These are phyloP conservation scores for Barnettozyma vustinii DNA, from an alignment of 805 yeast genomes.

Conservation along the genomic window DNA sequence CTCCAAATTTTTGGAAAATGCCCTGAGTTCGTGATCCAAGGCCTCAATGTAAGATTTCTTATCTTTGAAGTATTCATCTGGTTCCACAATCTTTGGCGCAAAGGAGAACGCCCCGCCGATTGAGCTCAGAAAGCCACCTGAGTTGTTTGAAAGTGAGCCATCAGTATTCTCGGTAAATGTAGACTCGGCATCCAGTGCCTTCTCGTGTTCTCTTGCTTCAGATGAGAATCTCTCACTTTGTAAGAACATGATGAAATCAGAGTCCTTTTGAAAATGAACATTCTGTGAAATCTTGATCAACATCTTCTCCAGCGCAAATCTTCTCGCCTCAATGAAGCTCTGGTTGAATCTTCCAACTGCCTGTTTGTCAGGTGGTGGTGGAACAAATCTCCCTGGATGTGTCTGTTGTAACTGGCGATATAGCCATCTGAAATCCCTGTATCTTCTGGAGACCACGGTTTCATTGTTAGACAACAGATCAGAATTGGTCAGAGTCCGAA, in stretches of 20 bases:
- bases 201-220: slow-evolving; percentile 59
- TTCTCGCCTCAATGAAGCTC: slow-evolving; percentile 80
- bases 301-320: slow-evolving; percentile 85
- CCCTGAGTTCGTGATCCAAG: slow-evolving; percentile 66
- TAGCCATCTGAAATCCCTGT: slow-evolving; percentile 90
- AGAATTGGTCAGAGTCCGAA: slow-evolving; percentile 49
- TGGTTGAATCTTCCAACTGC: slow-evolving; percentile 88
- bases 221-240: slow-evolving; percentile 67
- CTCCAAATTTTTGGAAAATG: slow-evolving; percentile 67
- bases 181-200: slow-evolving; percentile 47
- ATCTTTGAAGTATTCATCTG: slow-evolving; percentile 71
- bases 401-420: slow-evolving; percentile 81
- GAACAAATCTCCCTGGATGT: slow-evolving; percentile 86
- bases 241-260: slow-evolving; percentile 73
- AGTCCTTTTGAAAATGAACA: slow-evolving; percentile 56
- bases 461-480: slow-evolving; percentile 32
- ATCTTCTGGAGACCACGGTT: slow-evolving; percentile 70
- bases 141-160: slow-evolving; percentile 27
- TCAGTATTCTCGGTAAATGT: slow-evolving; percentile 24
- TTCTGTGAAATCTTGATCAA: slow-evolving; percentile 60
- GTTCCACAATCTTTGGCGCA: slow-evolving; percentile 63
- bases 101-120: slow-evolving; percentile 62
- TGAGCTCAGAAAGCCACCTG: slow-evolving; percentile 63
- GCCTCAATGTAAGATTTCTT: slow-evolving; percentile 64
- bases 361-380: slow-evolving; percentile 96